Percentiles rank a stretch among this genome's conserved stretches.
Conservation (phyloP, 2,329 filamentous ascomycete genomes). For the Cordyceps fumosorosea region DNA sequence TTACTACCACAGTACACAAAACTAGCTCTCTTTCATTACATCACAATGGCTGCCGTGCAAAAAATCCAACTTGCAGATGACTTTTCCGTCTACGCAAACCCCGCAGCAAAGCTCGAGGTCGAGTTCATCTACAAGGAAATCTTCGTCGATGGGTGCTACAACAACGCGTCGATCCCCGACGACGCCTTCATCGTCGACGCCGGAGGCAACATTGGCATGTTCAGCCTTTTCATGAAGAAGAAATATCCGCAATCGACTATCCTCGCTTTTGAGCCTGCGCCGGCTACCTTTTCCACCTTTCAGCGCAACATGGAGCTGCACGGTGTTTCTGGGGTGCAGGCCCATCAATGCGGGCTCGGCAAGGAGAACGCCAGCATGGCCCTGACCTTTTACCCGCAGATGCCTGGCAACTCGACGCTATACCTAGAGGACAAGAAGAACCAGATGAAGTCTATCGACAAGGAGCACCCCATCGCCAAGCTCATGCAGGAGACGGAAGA, state of each 20-base stretch:
- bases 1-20: neutral
- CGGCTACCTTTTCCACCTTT: slow-evolving; percentile 15
- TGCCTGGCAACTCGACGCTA: slow-evolving; percentile 21
- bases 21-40: neutral
- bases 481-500: slow-evolving; percentile 3
- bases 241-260: slow-evolving; percentile 20
- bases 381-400: slow-evolving; percentile 18
- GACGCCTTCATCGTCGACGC: slow-evolving; percentile 20
- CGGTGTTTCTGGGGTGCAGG: slow-evolving; percentile 12
- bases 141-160: slow-evolving; percentile 19
- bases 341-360: slow-evolving; percentile 15
- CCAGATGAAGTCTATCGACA: neutral
- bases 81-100: slow-evolving; percentile 1
- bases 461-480: slow-evolving; percentile 9
- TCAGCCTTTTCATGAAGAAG: slow-evolving; percentile 21
- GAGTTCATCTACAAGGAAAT: slow-evolving; percentile 20
- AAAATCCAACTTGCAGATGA: neutral
- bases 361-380: neutral
- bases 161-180: slow-evolving; percentile 10
- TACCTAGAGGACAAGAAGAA: slow-evolving; percentile 15
- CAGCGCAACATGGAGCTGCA: slow-evolving; percentile 18
- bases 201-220: slow-evolving; percentile 23
- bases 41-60: neutral
- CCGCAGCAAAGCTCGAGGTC: slow-evolving; percentile 12
- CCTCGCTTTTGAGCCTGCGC: slow-evolving; percentile 22